A percentile compares a stretch with the other conserved stretches of the same genome.
Evolutionary conservation across 768 basidiomycete genomes (phyloP).

Genomic region (Suillus fuscotomentosus): DNA sequence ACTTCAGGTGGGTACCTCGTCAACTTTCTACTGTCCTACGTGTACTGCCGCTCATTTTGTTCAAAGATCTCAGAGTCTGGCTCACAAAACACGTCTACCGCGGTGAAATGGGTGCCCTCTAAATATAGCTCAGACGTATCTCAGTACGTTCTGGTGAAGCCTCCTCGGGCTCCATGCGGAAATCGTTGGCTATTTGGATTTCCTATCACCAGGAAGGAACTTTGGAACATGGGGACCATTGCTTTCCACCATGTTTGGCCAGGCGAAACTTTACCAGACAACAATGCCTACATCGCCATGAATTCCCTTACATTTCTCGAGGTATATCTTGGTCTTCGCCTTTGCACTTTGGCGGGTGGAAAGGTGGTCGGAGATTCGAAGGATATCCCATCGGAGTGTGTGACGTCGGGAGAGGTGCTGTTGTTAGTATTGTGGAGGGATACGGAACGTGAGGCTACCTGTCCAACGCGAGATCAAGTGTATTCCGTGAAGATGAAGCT

Average conservation of each 20-base stretch:
- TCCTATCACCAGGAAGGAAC: neutral
- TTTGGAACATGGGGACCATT: neutral
- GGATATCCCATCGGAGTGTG: neutral
- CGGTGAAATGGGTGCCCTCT: neutral
- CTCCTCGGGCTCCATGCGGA: neutral
- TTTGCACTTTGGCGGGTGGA: neutral
- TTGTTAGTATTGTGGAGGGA: constrained; percentile 1
- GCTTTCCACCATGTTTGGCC: neutral
- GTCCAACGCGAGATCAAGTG: neutral
- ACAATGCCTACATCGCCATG: neutral
- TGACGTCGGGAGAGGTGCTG: neutral
- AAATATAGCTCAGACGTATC: neutral
- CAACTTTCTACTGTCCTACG: no score
- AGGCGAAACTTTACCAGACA: neutral
- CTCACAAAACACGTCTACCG: neutral
- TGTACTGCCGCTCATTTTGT: neutral
- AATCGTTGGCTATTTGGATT: neutral
- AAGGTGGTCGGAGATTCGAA: neutral
- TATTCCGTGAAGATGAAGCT: neutral
- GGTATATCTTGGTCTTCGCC: neutral
- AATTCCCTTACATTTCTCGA: neutral
- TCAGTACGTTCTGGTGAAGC: neutral
- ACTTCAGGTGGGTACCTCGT: neutral
- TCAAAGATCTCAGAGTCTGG: neutral
- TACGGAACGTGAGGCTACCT: neutral